Conservation (phyloP, 1,284 basidiomycete genomes). For the Ceratobasidium theobromae region DNA sequence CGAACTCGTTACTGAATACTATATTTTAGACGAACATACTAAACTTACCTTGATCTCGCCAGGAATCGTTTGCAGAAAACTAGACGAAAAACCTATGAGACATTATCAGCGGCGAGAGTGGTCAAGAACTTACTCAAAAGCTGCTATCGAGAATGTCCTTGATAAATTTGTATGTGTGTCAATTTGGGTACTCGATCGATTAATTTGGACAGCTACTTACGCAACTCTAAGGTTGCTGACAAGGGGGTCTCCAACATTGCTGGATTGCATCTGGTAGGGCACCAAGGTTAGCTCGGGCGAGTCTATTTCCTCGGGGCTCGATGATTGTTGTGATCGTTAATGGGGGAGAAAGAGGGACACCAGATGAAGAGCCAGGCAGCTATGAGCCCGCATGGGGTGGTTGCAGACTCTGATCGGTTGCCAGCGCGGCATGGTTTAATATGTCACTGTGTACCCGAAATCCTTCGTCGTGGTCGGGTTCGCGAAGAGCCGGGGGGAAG, state of each 20-base stretch:
- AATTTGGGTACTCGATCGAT: background rate
- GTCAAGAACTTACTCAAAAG: background rate
- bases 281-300: background rate
- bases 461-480: slow-evolving; percentile 6
- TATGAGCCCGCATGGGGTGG: slow-evolving; percentile 14
- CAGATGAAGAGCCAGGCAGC: slow-evolving; percentile 8
- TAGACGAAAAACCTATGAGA: background rate
- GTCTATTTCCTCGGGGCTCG: background rate
- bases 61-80: slow-evolving; percentile 20
- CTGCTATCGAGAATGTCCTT: slow-evolving; percentile 21
- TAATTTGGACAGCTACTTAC: background rate
- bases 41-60: slow-evolving; percentile 18
- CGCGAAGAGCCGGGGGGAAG: slow-evolving; percentile 7
- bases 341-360: background rate
- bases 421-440: slow-evolving; percentile 21
- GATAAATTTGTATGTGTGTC: background rate
- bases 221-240: slow-evolving; percentile 10
- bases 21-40: background rate
- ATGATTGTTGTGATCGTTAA: slow-evolving; percentile 18
- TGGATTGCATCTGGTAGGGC: background rate
- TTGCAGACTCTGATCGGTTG: slow-evolving; percentile 8
- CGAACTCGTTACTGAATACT: background rate
- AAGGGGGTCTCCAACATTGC: slow-evolving; percentile 5
- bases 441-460: background rate
- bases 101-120: background rate